These are phyloP conservation scores for Harringtonia aguacate DNA, from an alignment of 2,329 filamentous ascomycete species.

Conservation along the genomic window DNA sequence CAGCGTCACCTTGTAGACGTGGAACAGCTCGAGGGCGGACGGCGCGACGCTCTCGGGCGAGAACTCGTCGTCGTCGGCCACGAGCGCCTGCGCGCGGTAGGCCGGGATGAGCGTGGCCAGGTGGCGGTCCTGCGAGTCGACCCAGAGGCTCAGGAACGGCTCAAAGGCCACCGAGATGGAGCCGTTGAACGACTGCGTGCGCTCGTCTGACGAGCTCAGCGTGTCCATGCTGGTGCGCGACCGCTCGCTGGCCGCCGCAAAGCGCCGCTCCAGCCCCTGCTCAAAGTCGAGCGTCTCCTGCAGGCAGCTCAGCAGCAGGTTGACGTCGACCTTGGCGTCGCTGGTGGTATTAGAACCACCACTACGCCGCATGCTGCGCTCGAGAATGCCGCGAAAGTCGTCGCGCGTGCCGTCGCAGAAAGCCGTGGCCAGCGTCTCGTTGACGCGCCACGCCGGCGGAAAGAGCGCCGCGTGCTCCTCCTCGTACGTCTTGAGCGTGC, in stretches of 20 bases:
- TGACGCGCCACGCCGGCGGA: conserved; percentile 77
- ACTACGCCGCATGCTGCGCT: conserved; percentile 77
- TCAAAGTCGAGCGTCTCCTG: conserved; percentile 82
- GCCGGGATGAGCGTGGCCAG: conserved; percentile 74
- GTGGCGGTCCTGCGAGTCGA: conserved; percentile 89
- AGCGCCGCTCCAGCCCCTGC: conserved; percentile 76
- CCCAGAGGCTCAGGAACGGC: conserved; percentile 93
- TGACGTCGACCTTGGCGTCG: conserved; percentile 39
- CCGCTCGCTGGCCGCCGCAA: conserved; percentile 45
- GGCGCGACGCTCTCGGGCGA: conserved; percentile 79
- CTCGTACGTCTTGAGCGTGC: conserved; percentile 92
- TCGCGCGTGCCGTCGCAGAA: conserved; percentile 95
- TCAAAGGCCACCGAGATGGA: conserved; percentile 95
- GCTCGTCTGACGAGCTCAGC: conserved; percentile 66
- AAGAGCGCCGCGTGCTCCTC: conserved; percentile 86
- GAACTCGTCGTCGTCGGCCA: conserved; percentile 83
- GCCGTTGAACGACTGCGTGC: conserved; percentile 69
- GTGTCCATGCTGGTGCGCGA: conserved; percentile 82
- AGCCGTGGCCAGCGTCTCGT: conserved; percentile 77
- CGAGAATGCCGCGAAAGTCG: conserved; percentile 87
- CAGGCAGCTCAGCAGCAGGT: conserved; percentile 40
- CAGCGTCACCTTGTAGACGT: conserved; percentile 87
- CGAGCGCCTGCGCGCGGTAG: conserved; percentile 73
- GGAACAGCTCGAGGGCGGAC: conserved; percentile 93
- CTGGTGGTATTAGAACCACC: no score